Evolutionary conservation across 192 early-diverging fungal species (phyloP).

Genomic region (Jimgerdemannia lactiflua): DNA sequence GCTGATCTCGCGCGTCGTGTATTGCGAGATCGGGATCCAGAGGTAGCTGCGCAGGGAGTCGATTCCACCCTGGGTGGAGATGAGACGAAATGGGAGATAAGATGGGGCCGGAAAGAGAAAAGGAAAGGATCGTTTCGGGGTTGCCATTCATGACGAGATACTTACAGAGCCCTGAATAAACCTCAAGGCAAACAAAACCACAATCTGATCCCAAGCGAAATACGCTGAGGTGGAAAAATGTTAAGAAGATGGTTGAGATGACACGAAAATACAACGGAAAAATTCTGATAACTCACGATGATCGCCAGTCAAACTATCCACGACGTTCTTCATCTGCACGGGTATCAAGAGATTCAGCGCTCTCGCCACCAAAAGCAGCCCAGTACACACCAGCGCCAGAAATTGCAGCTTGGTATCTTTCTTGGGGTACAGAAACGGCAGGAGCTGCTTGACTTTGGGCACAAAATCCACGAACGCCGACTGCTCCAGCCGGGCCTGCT

Average conservation of each 20-base stretch:
- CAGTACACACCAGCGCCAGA: conserved; percentile 59
- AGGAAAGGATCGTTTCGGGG: conserved; percentile 1
- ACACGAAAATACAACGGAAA: not conserved
- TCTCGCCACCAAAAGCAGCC: conserved; percentile 54
- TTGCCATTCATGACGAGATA: not conserved
- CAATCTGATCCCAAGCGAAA: conserved; percentile 51
- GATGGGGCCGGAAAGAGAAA: conserved; percentile 29
- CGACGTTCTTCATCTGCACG: conserved; percentile 70
- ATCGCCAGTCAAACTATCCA: conserved; percentile 51
- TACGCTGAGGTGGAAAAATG: not conserved
- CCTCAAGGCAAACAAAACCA: conserved; percentile 51
- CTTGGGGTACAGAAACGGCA: conserved; percentile 79
- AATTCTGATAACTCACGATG: conserved; percentile 7
- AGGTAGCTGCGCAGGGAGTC: conserved; percentile 67
- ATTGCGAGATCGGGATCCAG: conserved; percentile 91
- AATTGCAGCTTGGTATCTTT: conserved; percentile 53
- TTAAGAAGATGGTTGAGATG: not conserved
- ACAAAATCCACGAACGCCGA: conserved; percentile 38
- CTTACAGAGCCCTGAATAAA: conserved; percentile 63
- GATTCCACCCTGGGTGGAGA: conserved; percentile 33
- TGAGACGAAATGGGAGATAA: conserved; percentile 3
- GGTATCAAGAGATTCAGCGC: conserved; percentile 84
- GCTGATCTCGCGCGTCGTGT: conserved; percentile 82
- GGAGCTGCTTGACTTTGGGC: conserved; percentile 50
- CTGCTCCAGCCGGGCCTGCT: not conserved